These are phyloP conservation scores for Pestalotiopsis sp. DNA, from an alignment of 2,329 filamentous ascomycete genomes.

Conservation along the genomic window DNA sequence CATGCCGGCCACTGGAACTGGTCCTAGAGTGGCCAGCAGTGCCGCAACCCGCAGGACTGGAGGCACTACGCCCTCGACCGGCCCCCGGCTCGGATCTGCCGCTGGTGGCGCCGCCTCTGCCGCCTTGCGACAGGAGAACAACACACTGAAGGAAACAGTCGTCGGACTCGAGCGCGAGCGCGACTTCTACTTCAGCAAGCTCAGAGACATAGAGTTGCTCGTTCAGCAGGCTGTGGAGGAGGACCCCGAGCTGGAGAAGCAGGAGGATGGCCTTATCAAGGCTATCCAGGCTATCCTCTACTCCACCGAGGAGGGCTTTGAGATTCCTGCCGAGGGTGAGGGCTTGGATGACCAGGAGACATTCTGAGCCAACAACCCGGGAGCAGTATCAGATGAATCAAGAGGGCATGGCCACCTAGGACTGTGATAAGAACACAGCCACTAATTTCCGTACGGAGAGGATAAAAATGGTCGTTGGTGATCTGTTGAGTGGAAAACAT, in stretches of 20 bases:
- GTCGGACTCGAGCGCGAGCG: constrained; percentile 90
- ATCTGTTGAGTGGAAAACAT: neutral
- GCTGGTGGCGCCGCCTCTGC: constrained; percentile 62
- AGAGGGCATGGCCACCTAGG: no score
- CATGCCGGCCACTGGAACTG: constrained; percentile 52
- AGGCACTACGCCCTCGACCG: constrained; percentile 66
- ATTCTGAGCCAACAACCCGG: constrained; percentile 51
- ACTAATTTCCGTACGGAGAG: neutral
- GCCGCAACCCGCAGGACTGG: constrained; percentile 53
- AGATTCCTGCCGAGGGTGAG: constrained; percentile 82
- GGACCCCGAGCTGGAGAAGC: constrained; percentile 90
- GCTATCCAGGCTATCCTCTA: constrained; percentile 96
- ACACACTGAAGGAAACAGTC: constrained; percentile 93
- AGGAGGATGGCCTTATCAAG: constrained; percentile 89
- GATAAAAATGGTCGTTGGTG: neutral
- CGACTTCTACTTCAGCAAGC: constrained; percentile 99
- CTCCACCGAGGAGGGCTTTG: constrained; percentile 91
- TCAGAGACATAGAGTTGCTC: constrained; percentile 93
- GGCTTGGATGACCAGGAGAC: constrained; percentile 78
- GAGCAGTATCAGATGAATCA: neutral
- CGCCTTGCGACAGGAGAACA: constrained; percentile 82
- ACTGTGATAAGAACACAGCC: neutral
- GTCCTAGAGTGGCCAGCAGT: constrained; percentile 53
- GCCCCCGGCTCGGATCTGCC: constrained; percentile 45
- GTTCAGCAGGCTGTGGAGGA: constrained; percentile 92